Percentiles rank a stretch among this genome's conserved stretches.
Evolutionary conservation across 2,329 filamentous ascomycete genomes (phyloP).

Genomic region (Pseudocercospora macadamiae): DNA sequence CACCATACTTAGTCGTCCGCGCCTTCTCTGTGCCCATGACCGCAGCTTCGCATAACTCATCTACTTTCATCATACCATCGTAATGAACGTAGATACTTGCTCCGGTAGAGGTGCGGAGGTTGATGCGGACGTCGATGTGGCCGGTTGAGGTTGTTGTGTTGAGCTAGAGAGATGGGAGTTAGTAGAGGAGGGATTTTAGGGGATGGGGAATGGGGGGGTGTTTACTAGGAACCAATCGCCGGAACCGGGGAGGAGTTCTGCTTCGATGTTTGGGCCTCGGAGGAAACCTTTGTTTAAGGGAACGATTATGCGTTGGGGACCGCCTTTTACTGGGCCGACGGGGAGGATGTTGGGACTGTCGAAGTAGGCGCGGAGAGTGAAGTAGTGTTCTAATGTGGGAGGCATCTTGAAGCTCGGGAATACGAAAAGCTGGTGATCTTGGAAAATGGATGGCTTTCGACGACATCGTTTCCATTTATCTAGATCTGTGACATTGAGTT

Average conservation of each 20-base stretch:
- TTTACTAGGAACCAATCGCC: slow-evolving; percentile 11
- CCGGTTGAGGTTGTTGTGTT: slow-evolving; percentile 7
- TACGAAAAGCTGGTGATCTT: too few relatives aligned
- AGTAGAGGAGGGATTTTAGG: not conserved
- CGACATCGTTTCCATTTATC: too few relatives aligned
- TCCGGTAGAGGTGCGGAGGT: slow-evolving; percentile 1
- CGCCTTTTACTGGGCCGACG: slow-evolving; percentile 6
- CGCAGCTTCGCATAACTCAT: slow-evolving; percentile 2
- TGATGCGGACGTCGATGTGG: slow-evolving; percentile 14
- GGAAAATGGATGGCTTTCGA: too few relatives aligned
- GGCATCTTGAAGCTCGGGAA: slow-evolving; percentile 8
- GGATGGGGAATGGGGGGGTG: not conserved
- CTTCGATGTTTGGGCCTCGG: not conserved
- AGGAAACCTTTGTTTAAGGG: slow-evolving; percentile 10
- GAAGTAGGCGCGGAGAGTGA: slow-evolving; percentile 14
- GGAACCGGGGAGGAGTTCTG: slow-evolving; percentile 11
- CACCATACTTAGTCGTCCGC: slow-evolving; percentile 12
- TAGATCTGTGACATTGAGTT: too few relatives aligned
- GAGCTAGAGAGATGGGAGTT: not conserved
- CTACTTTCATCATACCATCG: slow-evolving; percentile 11
- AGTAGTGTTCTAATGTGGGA: slow-evolving; percentile 7
- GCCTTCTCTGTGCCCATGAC: slow-evolving; percentile 2
- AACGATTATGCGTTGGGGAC: slow-evolving; percentile 5
- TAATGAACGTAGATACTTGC: slow-evolving; percentile 11
- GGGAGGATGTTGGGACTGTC: slow-evolving; percentile 12